Evolutionary conservation across 1,284 basidiomycete genomes (phyloP), one percentile per base, ranked within the genome.

Genomic region (Leccinum pachyderme): DNA sequence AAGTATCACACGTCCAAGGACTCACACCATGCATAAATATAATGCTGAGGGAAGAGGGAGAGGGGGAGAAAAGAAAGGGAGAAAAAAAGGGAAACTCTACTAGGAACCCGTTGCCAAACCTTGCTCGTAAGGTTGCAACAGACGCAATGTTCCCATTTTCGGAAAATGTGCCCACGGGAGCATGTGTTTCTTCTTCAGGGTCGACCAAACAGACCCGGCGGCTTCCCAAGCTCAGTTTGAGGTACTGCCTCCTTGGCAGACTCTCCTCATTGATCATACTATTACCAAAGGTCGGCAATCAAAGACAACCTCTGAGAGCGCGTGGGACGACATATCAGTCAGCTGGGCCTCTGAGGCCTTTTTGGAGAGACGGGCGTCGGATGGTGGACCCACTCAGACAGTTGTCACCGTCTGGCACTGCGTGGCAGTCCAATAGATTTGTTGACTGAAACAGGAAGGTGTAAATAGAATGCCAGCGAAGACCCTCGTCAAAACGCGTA

Each of bases 251-350:
- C 18, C 18, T 18, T 18, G 18, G 18, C 18, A 18, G 18, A 1
- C 18, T 18, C 18, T 39, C 18, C 11, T 39, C 37, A 39, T 18
- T 39, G 11, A 32, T 46, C 49, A 63, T 67, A 67, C 60, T 53
- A 29, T 65, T 67, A 67, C 60, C 51, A 29, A 52, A 65, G 37
- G 37, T 39, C 51, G 33, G n/a, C 22, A 18, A 12, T 39, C 5
- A n/a, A 24, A 41, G 9, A 22, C 27, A 25, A 54, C 9, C 44
- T 18, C 18, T 18, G 18, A 4, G 18, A 28, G 41, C 7, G 35
- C 61, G 54, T 65, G 61, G 45, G 47, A 59, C 24, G 41, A 47
- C 48, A 52, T 44, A 28, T 59, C 29, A 47, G 43, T 18, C 8
- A 31, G 44, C 37, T 18, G 37, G 6, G 27, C n/a, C 24, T 13